These are phyloP conservation scores for Colletotrichum chlorophyti DNA, from an alignment of 2,329 filamentous ascomycete genomes.

Conservation along the genomic window DNA sequence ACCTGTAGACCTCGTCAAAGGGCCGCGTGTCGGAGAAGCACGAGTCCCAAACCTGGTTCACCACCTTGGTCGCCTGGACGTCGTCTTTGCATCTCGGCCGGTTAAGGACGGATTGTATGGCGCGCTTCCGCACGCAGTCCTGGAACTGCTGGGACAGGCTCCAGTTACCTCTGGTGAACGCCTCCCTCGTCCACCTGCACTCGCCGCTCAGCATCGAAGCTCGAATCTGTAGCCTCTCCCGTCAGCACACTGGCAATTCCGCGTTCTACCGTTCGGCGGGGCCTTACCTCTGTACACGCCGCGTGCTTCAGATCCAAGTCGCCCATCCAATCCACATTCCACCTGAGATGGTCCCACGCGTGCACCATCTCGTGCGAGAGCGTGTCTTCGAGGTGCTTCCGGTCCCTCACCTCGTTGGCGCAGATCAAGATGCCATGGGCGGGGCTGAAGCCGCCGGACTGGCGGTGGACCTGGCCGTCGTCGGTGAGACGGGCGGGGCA, in stretches of 20 bases:
- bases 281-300: slow-evolving; percentile 84
- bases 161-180: slow-evolving; percentile 85
- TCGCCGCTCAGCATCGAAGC: slow-evolving; percentile 93
- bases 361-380: slow-evolving; percentile 98
- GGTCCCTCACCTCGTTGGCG: slow-evolving; percentile 85
- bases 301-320: slow-evolving; percentile 81
- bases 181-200: slow-evolving; percentile 88
- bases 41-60: slow-evolving; percentile 98
- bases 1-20: slow-evolving; percentile 96
- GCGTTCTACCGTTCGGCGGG: accelerated
- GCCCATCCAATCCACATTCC: slow-evolving; percentile 83
- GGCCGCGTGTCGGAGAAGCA: slow-evolving; percentile 94
- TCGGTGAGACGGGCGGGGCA: slow-evolving; percentile 69
- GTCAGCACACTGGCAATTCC: slow-evolving; percentile 1
- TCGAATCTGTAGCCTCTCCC: slow-evolving; percentile 69
- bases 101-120: slow-evolving; percentile 78
- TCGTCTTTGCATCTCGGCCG: slow-evolving; percentile 85
- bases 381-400: slow-evolving; percentile 88
- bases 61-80: slow-evolving; percentile 82
- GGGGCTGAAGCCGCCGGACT: slow-evolving; percentile 84
- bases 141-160: slow-evolving; percentile 92
- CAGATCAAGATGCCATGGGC: slow-evolving; percentile 90
- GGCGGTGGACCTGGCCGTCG: slow-evolving; percentile 66
- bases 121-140: slow-evolving; percentile 84
- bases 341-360: slow-evolving; percentile 90